A percentile compares a stretch with the other conserved stretches of the same genome.
phyloP scores from a whole-genome alignment of 2,329 filamentous ascomycete species.

The Arthrobotrys conoides region DNA sequence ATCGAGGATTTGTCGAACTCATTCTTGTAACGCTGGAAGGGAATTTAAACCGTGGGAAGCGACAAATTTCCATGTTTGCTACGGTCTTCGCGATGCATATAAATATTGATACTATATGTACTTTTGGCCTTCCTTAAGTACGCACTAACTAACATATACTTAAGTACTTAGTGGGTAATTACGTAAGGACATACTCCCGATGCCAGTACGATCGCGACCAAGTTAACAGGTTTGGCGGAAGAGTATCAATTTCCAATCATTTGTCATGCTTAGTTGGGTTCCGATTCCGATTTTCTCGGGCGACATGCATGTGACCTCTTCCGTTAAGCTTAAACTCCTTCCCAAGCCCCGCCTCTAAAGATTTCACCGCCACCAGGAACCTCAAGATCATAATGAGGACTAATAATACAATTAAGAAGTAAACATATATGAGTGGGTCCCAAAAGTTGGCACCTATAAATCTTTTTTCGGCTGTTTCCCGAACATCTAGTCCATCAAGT shows the following conservation, averaged over 20 bases:
- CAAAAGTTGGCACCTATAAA: background rate
- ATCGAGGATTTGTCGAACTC: slow-evolving; percentile 20
- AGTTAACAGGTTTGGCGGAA: background rate
- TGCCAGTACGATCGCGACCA: no score
- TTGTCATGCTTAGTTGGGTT: slow-evolving; percentile 55
- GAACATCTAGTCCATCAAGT: background rate
- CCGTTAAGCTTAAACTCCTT: background rate
- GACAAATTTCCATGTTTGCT: slow-evolving; percentile 8
- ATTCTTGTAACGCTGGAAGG: slow-evolving; percentile 27
- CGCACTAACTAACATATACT: no score
- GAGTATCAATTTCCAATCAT: slow-evolving; percentile 50
- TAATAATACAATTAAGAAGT: slow-evolving; percentile 21
- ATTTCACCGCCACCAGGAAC: background rate
- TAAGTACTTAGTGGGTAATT: no score
- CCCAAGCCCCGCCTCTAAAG: no score
- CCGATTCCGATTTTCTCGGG: slow-evolving; percentile 38
- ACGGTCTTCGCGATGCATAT: background rate
- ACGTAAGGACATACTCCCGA: no score
- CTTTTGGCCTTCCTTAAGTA: background rate
- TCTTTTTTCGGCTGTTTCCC: background rate
- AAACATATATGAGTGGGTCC: background rate
- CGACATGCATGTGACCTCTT: slow-evolving; percentile 51
- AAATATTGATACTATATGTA: no score
- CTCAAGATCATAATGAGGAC: background rate
- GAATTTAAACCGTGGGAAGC: slow-evolving; percentile 6